Evolutionary conservation across 805 yeast species (phyloP).

Genomic region (Candida suzukii): DNA sequence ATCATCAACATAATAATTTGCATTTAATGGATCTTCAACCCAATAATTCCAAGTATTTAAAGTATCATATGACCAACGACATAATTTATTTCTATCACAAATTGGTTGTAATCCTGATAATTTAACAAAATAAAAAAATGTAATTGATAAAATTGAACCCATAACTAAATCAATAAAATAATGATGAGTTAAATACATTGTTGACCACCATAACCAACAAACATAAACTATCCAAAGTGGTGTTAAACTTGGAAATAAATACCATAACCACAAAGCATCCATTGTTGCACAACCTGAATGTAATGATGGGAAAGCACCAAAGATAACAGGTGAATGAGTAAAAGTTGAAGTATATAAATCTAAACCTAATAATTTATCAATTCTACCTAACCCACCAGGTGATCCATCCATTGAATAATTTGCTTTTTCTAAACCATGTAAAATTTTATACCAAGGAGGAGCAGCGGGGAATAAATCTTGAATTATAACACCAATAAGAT

Average conservation of each 20-base stretch:
- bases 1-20: background rate
- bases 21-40: constrained; percentile 16
- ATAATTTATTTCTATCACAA: constrained; percentile 35
- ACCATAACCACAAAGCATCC: constrained; percentile 82
- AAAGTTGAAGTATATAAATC: constrained; percentile 81
- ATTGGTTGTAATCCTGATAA: constrained; percentile 52
- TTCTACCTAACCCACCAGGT: constrained; percentile 91
- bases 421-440: constrained; percentile 85
- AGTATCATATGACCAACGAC: constrained; percentile 33
- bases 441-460: constrained; percentile 92
- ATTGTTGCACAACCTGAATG: constrained; percentile 93
- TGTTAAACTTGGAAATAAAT: constrained; percentile 67
- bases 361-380: constrained; percentile 71
- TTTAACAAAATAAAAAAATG: constrained; percentile 63
- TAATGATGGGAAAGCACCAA: constrained; percentile 72
- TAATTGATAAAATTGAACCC: constrained; percentile 80
- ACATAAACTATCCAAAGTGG: constrained; percentile 71
- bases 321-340: constrained; percentile 80
- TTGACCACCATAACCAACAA: constrained; percentile 96
- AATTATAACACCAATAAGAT: constrained; percentile 72
- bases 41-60: constrained; percentile 5
- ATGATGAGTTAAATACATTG: constrained; percentile 96
- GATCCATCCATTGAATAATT: constrained; percentile 87
- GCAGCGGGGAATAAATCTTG: constrained; percentile 90
- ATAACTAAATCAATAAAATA: constrained; percentile 89